Evolutionary conservation across 129 eudicot genomes (phyloP).

Genomic region (Flaveria robusta): DNA sequence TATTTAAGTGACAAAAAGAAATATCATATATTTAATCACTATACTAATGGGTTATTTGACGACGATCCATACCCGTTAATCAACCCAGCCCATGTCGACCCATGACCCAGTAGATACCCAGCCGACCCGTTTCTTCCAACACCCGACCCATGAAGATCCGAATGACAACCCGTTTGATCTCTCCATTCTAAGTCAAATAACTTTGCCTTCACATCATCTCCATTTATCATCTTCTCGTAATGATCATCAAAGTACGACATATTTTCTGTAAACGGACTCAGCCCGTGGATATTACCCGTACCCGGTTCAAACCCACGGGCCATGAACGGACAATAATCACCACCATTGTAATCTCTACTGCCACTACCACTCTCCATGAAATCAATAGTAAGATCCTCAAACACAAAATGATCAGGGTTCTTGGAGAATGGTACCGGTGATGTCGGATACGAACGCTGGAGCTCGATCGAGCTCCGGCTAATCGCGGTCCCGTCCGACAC

Average conservation of each 20-base stretch:
- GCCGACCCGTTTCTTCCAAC: slow-evolving; percentile 15
- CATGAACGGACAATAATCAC: slow-evolving; percentile 11
- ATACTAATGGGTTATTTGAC: slow-evolving; percentile 52
- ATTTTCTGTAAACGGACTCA: slow-evolving; percentile 38
- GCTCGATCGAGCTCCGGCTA: slow-evolving; percentile 30
- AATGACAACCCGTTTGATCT: slow-evolving; percentile 48
- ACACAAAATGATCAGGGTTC: slow-evolving; percentile 17
- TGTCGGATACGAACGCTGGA: slow-evolving; percentile 51
- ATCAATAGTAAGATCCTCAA: slow-evolving; percentile 45
- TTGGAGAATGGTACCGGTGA: slow-evolving; percentile 33
- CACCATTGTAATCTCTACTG: slow-evolving; percentile 19
- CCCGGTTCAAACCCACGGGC: slow-evolving; percentile 26
- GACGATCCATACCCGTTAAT: slow-evolving; percentile 67
- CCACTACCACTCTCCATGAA: slow-evolving; percentile 39
- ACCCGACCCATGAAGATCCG: slow-evolving; percentile 36
- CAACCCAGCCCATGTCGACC: slow-evolving; percentile 59
- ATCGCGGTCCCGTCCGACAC: not conserved
- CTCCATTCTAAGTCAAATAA: slow-evolving; percentile 46
- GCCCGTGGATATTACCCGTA: slow-evolving; percentile 26
- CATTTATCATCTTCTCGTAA: slow-evolving; percentile 27
- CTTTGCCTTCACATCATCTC: slow-evolving; percentile 61
- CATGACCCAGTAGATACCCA: slow-evolving; percentile 49
- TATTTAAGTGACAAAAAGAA: not conserved
- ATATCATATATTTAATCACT: not conserved
- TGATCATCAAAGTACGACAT: slow-evolving; percentile 34